These are phyloP conservation scores for Neurospora sp. DNA, from an alignment of 495 filamentous ascomycete genomes.

Conservation along the genomic window DNA sequence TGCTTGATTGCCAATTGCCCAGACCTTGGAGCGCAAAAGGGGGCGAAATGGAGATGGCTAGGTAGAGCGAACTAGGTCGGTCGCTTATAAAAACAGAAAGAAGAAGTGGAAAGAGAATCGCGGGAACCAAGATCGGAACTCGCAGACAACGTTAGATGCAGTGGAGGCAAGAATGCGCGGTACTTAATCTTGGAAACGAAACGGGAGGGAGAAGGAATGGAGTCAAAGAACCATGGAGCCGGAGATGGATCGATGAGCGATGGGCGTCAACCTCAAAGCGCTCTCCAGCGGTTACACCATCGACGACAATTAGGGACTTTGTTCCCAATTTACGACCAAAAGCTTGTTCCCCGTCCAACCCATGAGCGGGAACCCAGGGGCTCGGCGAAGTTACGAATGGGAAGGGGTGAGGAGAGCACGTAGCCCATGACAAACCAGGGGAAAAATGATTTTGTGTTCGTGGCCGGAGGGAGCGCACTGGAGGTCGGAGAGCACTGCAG, in stretches of 20 bases:
- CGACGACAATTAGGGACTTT: background rate
- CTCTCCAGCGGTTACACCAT: background rate
- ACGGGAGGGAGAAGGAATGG: background rate
- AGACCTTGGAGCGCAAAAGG: background rate
- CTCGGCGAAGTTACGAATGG: background rate
- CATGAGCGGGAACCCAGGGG: background rate
- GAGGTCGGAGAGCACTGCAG: background rate
- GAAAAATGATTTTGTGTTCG: background rate
- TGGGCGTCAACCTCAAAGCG: background rate
- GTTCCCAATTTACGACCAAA: background rate
- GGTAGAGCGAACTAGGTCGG: background rate
- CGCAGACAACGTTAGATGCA: background rate
- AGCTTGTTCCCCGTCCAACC: background rate
- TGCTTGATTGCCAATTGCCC: background rate
- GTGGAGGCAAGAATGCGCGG: background rate
- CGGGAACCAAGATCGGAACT: background rate
- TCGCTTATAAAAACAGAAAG: background rate
- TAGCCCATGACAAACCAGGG: background rate
- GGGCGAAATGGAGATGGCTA: background rate
- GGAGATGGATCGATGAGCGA: background rate
- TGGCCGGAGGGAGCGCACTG: background rate
- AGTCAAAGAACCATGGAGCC: background rate
- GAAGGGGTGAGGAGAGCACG: background rate
- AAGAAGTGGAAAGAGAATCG: background rate
- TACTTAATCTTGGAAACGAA: background rate